A percentile compares a stretch with the other conserved stretches of the same genome.
Conservation (phyloP, 1,284 basidiomycete genomes). For the Fomitopsis betulina region DNA sequence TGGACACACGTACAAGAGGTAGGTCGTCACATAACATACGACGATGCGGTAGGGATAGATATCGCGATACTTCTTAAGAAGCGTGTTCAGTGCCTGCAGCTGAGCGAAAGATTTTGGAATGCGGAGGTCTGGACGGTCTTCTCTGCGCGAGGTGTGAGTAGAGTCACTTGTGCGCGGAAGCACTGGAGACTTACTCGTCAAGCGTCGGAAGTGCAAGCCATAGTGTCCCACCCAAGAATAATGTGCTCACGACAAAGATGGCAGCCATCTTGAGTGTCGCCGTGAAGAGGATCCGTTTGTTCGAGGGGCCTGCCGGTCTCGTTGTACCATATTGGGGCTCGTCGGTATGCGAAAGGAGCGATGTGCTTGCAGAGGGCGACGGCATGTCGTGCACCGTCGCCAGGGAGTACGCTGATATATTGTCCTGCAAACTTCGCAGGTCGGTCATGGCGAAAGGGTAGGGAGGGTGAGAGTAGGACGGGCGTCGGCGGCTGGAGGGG, state of each 20-base stretch:
- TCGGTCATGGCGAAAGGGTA: slow-evolving; percentile 12
- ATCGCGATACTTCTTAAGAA: slow-evolving; percentile 87
- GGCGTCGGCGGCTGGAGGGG: not conserved
- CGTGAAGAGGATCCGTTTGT: slow-evolving; percentile 56
- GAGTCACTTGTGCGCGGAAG: not conserved
- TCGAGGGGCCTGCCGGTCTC: slow-evolving; percentile 38
- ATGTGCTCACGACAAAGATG: slow-evolving; percentile 69
- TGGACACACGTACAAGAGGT: slow-evolving; percentile 76
- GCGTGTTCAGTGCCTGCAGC: slow-evolving; percentile 73
- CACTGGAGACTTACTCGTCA: slow-evolving; percentile 54
- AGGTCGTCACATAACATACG: slow-evolving; percentile 81
- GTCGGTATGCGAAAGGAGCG: slow-evolving; percentile 33
- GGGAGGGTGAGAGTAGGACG: not conserved
- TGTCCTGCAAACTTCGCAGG: slow-evolving; percentile 23
- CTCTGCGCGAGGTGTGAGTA: slow-evolving; percentile 36
- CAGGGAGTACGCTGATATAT: slow-evolving; percentile 62
- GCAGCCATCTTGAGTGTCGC: slow-evolving; percentile 80
- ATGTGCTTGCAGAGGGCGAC: slow-evolving; percentile 20
- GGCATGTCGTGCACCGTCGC: slow-evolving; percentile 40
- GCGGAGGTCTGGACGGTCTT: slow-evolving; percentile 68
- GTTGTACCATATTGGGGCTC: slow-evolving; percentile 48
- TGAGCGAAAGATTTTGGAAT: slow-evolving; percentile 83
- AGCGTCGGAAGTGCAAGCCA: slow-evolving; percentile 79
- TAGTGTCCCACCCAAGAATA: slow-evolving; percentile 68
- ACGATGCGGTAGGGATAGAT: slow-evolving; percentile 81